Base-by-base conservation (phyloP, 2,329 filamentous ascomycete genomes). In the Sporothrix pseudoabietina region DNA sequence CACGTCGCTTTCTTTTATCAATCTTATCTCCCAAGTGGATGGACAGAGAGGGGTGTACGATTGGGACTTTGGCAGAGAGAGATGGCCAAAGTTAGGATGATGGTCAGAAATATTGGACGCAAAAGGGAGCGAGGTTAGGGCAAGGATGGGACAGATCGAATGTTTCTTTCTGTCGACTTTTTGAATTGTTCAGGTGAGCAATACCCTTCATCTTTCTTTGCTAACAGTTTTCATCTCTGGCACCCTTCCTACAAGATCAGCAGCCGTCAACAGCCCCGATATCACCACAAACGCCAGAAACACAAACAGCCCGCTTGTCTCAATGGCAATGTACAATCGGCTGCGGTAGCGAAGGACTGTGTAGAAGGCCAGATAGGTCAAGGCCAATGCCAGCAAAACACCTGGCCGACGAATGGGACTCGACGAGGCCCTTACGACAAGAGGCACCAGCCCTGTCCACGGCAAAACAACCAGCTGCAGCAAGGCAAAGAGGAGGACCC, bases 311-410 rank as follows among this genome's bases (percentile, higher is more conserved):
- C 81, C 82, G 73, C 80, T 80, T 75, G 82, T 77, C 79, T 84
- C 80, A 26, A 83, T 76, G 61, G 79, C 77, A 6, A 84, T 78
- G 73, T 81, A 83, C 71, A 83, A 81, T 52, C 76, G 78, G 57
- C 82, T 81, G 41, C 82, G 80, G 72, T 80, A 80, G 54, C 76
- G 75, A 16, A 82, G 76, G 35, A 83, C 49, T 8, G 47, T 68
- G 65, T 32, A 22, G 35, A 80, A 72, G 14, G 35, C 71, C 3
- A 72, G 75, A 0, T 61, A 74, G 2, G 69, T 72, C 5, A 55
- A 66, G 22, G 72, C 22, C 0, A 78, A 3, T 2, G 72, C 68
- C 59, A 79, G 5, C 44, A 77, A 65, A 61, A 78, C 41, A 54
- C 75, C 77, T 73, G 77, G 75, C 70, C 74, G 75, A 1, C 41